phyloP scores from a whole-genome alignment of 768 basidiomycete genomes.

The Mycena amicta region DNA sequence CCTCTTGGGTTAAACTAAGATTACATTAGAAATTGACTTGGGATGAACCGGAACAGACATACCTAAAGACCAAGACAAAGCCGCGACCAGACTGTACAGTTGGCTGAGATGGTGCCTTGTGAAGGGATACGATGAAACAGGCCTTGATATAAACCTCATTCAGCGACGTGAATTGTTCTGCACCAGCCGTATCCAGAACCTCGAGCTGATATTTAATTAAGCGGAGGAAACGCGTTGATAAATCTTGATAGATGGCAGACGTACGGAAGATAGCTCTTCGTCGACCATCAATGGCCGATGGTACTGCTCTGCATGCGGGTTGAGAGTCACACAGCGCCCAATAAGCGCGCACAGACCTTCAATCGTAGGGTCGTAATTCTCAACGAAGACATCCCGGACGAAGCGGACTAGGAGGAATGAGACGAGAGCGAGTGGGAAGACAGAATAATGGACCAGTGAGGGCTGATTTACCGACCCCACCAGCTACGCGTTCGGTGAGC shows the following conservation, averaged over 20 bases:
- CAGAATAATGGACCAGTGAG: constrained; percentile 52
- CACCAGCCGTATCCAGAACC: constrained; percentile 81
- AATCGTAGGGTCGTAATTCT: constrained; percentile 83
- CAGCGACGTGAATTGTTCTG: constrained; percentile 81
- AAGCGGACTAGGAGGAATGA: constrained; percentile 55
- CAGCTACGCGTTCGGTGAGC: constrained; percentile 59
- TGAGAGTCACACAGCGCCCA: not conserved
- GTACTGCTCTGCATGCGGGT: constrained; percentile 62
- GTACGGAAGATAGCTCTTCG: constrained; percentile 61
- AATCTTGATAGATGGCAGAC: constrained; percentile 25
- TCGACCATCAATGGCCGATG: constrained; percentile 66
- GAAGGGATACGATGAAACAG: constrained; percentile 1
- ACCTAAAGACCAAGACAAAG: constrained; percentile 86
- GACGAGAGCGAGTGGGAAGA: not conserved
- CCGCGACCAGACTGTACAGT: constrained; percentile 62
- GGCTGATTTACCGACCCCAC: constrained; percentile 88
- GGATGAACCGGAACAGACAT: constrained; percentile 16
- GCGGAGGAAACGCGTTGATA: not conserved
- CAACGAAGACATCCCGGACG: constrained; percentile 70
- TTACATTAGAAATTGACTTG: no score
- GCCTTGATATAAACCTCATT: constrained; percentile 86
- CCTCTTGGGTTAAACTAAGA: constrained; percentile 80
- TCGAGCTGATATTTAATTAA: constrained; percentile 57
- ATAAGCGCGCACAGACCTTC: constrained; percentile 54
- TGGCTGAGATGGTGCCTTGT: constrained; percentile 1